Evolutionary conservation across 2,329 filamentous ascomycete species (phyloP).

Genomic region (Ophiosphaerella narmari): DNA sequence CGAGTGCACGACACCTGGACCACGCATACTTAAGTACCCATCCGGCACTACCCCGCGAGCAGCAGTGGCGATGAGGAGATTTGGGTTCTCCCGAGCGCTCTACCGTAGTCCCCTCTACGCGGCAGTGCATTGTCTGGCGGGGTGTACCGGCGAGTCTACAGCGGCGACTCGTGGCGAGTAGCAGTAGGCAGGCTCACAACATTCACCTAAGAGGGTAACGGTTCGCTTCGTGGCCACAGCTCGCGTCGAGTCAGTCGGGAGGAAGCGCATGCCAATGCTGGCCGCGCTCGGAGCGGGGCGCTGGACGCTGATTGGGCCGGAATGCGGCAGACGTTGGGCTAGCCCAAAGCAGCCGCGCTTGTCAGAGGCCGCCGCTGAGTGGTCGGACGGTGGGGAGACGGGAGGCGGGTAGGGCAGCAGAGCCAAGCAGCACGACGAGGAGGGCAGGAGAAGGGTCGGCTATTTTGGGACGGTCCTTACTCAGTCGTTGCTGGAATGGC

Average conservation of each 20-base stretch:
- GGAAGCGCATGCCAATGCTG: conserved; percentile 2
- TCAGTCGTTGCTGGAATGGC: too few species aligned
- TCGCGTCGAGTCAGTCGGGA: conserved; percentile 26
- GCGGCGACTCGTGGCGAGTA: conserved; percentile 18
- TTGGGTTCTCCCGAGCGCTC: conserved; percentile 4
- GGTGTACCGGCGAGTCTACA: not conserved
- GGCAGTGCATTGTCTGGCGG: conserved; percentile 1
- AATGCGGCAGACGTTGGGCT: conserved; percentile 19
- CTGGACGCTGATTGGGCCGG: not conserved
- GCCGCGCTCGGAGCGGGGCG: not conserved
- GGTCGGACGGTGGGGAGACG: too few species aligned
- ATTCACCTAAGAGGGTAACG: not conserved
- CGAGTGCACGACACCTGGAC: conserved; percentile 7
- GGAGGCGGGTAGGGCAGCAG: too few species aligned
- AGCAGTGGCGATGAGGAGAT: conserved; percentile 12
- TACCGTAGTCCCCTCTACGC: not conserved
- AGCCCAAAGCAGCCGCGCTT: conserved; percentile 11
- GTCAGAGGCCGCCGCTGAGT: not conserved
- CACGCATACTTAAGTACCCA: conserved; percentile 27
- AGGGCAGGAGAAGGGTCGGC: conserved; percentile 22
- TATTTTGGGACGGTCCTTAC: conserved; percentile 30
- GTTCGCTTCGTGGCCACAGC: conserved; percentile 18
- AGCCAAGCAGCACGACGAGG: not conserved
- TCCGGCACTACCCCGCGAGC: conserved; percentile 13
- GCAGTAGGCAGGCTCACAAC: not conserved